Conservation (phyloP, 2,329 filamentous ascomycete species). For the Botrytis fragariae region DNA sequence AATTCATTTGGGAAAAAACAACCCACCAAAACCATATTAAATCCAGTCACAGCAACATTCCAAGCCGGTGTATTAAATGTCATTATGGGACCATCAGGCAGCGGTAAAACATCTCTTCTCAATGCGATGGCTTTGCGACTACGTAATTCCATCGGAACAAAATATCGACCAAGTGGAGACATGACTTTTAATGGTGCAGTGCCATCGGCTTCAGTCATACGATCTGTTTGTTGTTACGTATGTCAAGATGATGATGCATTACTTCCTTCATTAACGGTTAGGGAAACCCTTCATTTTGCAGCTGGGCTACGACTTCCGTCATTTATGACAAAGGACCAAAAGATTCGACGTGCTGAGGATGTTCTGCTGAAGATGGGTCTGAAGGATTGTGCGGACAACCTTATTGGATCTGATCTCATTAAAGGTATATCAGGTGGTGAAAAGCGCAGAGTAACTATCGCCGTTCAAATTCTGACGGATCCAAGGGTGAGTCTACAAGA, state of each 20-base stretch:
- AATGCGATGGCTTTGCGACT: conserved; percentile 70
- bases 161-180: conserved; percentile 59
- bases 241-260: conserved; percentile 77
- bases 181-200: conserved; percentile 68
- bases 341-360: conserved; percentile 65
- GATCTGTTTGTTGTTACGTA: conserved; percentile 72
- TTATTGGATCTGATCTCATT: conserved; percentile 68
- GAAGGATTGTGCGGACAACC: conserved; percentile 73
- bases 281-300: conserved; percentile 70
- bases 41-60: conserved; percentile 65
- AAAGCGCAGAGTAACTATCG: conserved; percentile 74
- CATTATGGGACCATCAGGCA: conserved; percentile 78
- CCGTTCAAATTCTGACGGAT: conserved; percentile 73
- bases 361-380: conserved; percentile 72
- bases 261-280: conserved; percentile 70
- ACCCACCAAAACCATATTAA: conserved; percentile 59
- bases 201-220: conserved; percentile 66
- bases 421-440: conserved; percentile 81
- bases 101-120: conserved; percentile 71
- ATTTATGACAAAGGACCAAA: conserved; percentile 68
- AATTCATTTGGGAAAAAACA: conserved; percentile 50
- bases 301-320: conserved; percentile 68
- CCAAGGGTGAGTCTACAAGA: conserved; percentile 70
- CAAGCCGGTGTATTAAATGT: conserved; percentile 67
- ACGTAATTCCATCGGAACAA: conserved; percentile 58